Conservation (phyloP, 495 filamentous ascomycete species). For the Penicillium soppii region DNA sequence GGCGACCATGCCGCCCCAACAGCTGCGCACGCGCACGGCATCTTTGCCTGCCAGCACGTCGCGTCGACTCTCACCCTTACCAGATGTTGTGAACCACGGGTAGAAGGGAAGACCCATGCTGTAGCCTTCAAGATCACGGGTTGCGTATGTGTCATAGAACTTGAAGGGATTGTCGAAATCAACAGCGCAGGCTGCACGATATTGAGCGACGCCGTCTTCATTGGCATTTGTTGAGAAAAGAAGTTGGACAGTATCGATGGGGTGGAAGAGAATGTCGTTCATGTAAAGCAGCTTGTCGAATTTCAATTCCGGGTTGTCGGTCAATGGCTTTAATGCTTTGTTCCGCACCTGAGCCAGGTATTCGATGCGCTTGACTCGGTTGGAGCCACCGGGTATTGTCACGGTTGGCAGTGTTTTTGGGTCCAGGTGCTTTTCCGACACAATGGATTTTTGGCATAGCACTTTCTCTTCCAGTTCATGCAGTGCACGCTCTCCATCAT, state of each 20-base stretch:
- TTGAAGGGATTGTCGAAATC: conserved; percentile 77
- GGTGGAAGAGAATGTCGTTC: conserved; percentile 74
- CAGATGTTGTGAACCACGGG: conserved; percentile 68
- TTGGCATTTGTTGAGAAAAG: conserved; percentile 72
- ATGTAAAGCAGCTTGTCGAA: conserved; percentile 74
- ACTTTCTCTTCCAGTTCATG: conserved; percentile 40
- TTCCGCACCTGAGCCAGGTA: conserved; percentile 80
- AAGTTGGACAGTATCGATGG: conserved; percentile 67
- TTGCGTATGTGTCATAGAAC: conserved; percentile 82
- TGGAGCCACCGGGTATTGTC: conserved; percentile 59
- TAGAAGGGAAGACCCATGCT: conserved; percentile 69
- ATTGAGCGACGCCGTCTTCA: conserved; percentile 55
- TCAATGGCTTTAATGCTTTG: conserved; percentile 65
- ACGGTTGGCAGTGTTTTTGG: conserved; percentile 53
- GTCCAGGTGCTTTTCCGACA: conserved; percentile 55
- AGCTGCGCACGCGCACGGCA: conserved; percentile 70
- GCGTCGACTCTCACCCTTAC: conserved; percentile 52
- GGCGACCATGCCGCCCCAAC: conserved; percentile 81
- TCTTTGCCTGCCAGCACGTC: conserved; percentile 64
- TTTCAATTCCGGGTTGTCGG: conserved; percentile 35
- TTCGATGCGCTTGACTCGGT: conserved; percentile 66
- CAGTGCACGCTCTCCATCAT: conserved; percentile 43
- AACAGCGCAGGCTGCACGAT: conserved; percentile 76
- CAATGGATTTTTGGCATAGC: conserved; percentile 51
- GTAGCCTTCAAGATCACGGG: conserved; percentile 71